Conservation (phyloP, 2,329 filamentous ascomycete species). For the Colletotrichum navitas region DNA sequence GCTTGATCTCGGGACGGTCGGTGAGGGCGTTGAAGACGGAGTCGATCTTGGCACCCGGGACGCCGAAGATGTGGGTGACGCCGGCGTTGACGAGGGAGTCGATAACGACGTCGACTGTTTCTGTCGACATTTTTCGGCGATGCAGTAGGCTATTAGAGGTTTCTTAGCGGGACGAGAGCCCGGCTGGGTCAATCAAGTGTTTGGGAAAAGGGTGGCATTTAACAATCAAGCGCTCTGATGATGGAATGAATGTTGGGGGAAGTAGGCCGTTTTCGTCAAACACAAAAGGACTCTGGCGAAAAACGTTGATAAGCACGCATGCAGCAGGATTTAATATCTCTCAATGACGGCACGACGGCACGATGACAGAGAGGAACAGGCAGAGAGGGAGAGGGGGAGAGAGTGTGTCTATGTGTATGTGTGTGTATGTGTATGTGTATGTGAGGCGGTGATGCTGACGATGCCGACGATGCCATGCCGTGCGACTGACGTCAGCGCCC, state of each 20-base stretch:
- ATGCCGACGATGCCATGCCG: slow-evolving; percentile 7
- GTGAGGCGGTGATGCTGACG: slow-evolving; percentile 18
- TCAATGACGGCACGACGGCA: neutral
- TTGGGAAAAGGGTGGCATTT: neutral
- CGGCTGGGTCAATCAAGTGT: neutral
- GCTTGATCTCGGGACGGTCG: slow-evolving; percentile 60
- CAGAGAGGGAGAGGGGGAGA: neutral
- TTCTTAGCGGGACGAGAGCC: neutral
- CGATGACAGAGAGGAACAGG: neutral
- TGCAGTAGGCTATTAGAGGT: neutral
- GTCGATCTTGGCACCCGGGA: slow-evolving; percentile 63
- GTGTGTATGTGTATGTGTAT: neutral
- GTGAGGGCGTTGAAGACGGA: slow-evolving; percentile 60
- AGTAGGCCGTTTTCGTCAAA: slow-evolving; percentile 1
- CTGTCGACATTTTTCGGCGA: slow-evolving; percentile 32
- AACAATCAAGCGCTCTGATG: neutral
- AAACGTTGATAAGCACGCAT: neutral
- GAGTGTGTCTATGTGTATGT: no score
- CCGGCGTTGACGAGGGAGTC: slow-evolving; percentile 53
- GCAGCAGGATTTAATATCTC: slow-evolving; percentile 3
- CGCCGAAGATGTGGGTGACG: slow-evolving; percentile 60
- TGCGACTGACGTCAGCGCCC: slow-evolving; percentile 38
- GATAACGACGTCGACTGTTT: slow-evolving; percentile 49
- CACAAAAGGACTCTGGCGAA: neutral
- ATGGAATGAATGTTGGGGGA: neutral